Conservation (phyloP, 2,329 filamentous ascomycete genomes). For the Talaromyces piceae region DNA sequence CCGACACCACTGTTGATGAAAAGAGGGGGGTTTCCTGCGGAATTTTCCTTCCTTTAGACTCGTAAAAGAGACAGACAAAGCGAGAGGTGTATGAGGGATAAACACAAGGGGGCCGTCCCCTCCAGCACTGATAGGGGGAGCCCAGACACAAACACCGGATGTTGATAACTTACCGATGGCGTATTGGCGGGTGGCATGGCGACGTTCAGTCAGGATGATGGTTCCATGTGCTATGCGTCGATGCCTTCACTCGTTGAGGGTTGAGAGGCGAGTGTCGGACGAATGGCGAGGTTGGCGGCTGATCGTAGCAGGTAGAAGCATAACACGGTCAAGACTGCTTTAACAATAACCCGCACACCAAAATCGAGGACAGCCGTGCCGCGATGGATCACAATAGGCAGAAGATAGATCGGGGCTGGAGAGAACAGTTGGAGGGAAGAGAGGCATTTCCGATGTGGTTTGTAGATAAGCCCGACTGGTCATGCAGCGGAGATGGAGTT, state of each 20-base stretch:
- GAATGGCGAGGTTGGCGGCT: background rate
- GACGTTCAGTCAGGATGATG: slow-evolving; percentile 3
- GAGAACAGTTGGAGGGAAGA: background rate
- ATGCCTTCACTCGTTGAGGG: background rate
- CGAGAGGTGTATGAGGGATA: background rate
- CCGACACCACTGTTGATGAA: slow-evolving; percentile 18
- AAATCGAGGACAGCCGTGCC: background rate
- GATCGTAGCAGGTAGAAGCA: background rate
- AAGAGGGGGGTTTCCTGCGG: slow-evolving; percentile 21
- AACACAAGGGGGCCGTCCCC: no score
- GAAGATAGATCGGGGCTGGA: background rate
- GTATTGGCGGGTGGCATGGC: slow-evolving; percentile 39
- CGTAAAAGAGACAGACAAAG: background rate
- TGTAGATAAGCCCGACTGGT: background rate
- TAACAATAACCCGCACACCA: background rate
- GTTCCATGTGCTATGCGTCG: slow-evolving; percentile 11
- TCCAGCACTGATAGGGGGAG: no score
- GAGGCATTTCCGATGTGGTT: no score
- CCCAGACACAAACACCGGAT: background rate
- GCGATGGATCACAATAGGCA: background rate
- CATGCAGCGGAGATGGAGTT: background rate
- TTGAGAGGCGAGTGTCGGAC: background rate
- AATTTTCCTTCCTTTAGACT: no score
- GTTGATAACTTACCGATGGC: slow-evolving; percentile 30
- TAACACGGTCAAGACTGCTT: background rate